phyloP scores from a whole-genome alignment of 495 filamentous ascomycete species.

The Cercophora samala region DNA sequence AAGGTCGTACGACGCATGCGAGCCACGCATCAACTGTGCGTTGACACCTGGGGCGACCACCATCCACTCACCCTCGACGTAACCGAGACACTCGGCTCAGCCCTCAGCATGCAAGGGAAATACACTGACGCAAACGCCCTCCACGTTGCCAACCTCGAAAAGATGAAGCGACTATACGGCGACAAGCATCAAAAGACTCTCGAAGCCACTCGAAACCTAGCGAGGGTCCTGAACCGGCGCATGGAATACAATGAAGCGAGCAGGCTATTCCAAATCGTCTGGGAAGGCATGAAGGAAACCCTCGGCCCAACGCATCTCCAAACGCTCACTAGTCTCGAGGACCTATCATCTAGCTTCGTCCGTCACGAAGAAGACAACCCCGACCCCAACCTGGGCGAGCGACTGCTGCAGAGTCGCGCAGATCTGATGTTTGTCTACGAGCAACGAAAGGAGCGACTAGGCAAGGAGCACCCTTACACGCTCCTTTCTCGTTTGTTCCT shows the following conservation, averaged over 20 bases:
- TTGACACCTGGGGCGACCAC: conserved; percentile 2
- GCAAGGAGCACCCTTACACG: conserved; percentile 39
- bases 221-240: background rate
- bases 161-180: conserved; percentile 11
- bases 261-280: conserved; percentile 13
- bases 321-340: conserved; percentile 33
- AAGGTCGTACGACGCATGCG: conserved; percentile 5
- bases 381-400: background rate
- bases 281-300: conserved; percentile 31
- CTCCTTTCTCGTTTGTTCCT: conserved; percentile 33
- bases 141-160: conserved; percentile 1
- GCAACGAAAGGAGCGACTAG: conserved; percentile 29
- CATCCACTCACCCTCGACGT: conserved; percentile 14
- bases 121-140: conserved; percentile 5
- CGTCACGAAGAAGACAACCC: conserved; percentile 1
- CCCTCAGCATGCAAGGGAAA: conserved; percentile 3
- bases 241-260: conserved; percentile 4
- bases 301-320: conserved; percentile 33
- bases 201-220: conserved; percentile 1
- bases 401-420: conserved; percentile 11
- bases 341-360: conserved; percentile 21
- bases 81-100: conserved; percentile 3
- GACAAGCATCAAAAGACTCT: conserved; percentile 10
- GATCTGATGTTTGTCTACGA: conserved; percentile 29
- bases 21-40: background rate